phyloP scores from a whole-genome alignment of 495 filamentous ascomycete genomes.

The Pseudoneurospora amorphoporcata region DNA sequence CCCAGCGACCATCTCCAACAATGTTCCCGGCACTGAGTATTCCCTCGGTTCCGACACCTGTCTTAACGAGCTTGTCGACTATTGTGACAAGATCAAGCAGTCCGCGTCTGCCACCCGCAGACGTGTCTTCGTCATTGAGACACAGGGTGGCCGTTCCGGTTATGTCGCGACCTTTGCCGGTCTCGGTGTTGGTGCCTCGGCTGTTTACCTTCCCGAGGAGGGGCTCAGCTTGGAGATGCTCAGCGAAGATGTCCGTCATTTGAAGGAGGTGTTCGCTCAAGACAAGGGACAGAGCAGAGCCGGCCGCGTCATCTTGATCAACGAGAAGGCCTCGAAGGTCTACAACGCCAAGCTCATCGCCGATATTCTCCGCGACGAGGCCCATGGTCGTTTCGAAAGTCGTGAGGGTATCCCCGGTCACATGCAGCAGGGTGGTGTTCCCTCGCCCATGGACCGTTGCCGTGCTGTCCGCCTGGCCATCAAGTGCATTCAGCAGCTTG shows the following conservation, averaged over 20 bases:
- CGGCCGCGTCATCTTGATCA: constrained; percentile 88
- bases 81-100: constrained; percentile 96
- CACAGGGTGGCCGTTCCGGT: constrained; percentile 88
- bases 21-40: constrained; percentile 96
- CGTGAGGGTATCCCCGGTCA: constrained; percentile 89
- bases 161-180: constrained; percentile 90
- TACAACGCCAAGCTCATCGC: constrained; percentile 91
- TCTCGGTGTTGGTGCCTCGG: constrained; percentile 79
- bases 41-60: constrained; percentile 95
- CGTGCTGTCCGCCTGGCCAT: constrained; percentile 87
- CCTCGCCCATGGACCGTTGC: constrained; percentile 91
- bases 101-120: constrained; percentile 87
- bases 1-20: constrained; percentile 97
- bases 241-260: constrained; percentile 77
- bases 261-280: constrained; percentile 72
- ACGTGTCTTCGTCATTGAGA: constrained; percentile 95
- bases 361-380: constrained; percentile 90
- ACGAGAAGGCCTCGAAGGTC: constrained; percentile 81
- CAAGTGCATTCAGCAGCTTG: constrained; percentile 81
- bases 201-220: constrained; percentile 96
- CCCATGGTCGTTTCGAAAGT: constrained; percentile 86
- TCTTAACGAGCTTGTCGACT: constrained; percentile 88
- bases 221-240: constrained; percentile 93
- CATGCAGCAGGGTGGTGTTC: constrained; percentile 91
- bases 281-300: constrained; percentile 87